A percentile compares a stretch with the other conserved stretches of the same genome.
These are phyloP conservation scores for Aegilops bicornis DNA, from an alignment of 176 grass and related monocot genomes.

Conservation along the genomic window DNA sequence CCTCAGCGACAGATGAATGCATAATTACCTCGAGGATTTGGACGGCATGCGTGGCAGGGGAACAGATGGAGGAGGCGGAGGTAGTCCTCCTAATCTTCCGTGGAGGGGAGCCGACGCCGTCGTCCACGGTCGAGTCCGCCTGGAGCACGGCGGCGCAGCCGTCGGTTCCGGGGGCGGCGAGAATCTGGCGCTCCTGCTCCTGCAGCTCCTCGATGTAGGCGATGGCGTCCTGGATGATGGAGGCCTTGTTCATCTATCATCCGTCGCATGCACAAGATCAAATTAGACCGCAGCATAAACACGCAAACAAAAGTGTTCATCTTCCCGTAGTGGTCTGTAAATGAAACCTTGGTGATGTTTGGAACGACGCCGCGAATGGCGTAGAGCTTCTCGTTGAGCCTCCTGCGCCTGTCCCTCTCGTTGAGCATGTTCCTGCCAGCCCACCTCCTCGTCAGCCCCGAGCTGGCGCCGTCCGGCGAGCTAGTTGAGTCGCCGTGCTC, in stretches of 20 bases:
- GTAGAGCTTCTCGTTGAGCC: slow-evolving; percentile 55
- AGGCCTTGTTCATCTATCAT: slow-evolving; percentile 66
- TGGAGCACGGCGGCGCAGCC: neutral
- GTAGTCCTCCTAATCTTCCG: slow-evolving; percentile 11
- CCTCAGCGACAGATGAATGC: too few species aligned
- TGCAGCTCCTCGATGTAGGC: slow-evolving; percentile 60
- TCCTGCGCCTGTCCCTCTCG: slow-evolving; percentile 45
- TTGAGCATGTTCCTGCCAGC: slow-evolving; percentile 26
- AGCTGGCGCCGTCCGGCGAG: slow-evolving; percentile 32
- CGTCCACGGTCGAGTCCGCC: too few species aligned
- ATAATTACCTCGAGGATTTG: slow-evolving; percentile 47
- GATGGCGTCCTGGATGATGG: slow-evolving; percentile 57
- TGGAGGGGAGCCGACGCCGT: neutral
- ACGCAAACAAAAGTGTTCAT: neutral
- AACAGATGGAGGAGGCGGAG: neutral
- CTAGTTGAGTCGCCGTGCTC: slow-evolving; percentile 32
- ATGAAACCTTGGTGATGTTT: slow-evolving; percentile 45
- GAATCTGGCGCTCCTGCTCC: slow-evolving; percentile 50
- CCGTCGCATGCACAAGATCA: too few species aligned
- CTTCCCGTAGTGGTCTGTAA: neutral
- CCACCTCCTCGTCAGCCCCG: too few species aligned
- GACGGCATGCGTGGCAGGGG: neutral
- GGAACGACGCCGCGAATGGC: slow-evolving; percentile 51
- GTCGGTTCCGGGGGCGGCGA: slow-evolving; percentile 24
- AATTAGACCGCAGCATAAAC: too few species aligned